Evolutionary conservation across 106 monocot genomes (phyloP), one percentile per base, ranked within the genome.

Genomic region (Apostasia ramifera): DNA sequence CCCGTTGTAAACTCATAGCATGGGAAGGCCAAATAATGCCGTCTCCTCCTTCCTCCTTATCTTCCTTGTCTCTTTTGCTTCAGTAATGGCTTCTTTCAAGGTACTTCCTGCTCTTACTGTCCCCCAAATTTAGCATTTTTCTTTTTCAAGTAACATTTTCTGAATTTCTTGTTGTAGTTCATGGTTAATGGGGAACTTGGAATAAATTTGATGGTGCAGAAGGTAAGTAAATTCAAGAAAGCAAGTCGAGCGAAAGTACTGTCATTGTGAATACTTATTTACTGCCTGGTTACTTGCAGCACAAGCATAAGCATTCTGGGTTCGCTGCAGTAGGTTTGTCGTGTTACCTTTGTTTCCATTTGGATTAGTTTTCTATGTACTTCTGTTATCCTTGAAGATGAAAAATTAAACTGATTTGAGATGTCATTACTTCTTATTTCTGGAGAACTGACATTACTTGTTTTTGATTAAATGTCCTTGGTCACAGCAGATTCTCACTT

Each of bases 231-330:
- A 57, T 1, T 15, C 26, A 56, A 26, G 13, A 15, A 56, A 0
- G 55, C 13, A 56, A 56, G 13, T 56, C 5, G 55, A 4, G 4
- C 26, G 2, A 56, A 4, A 3, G 13, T 56, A 1, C 55, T 4
- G 3, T 13, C 4, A 4, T 4, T n/a, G 5, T 7, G 8, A 39
- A 40, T 59, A 8, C 59, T 59, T 59, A 59, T 38, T 12, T 5
- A 15, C 37, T 58, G 38, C 58, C 38, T 1, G 6, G 37, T 59
- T 59, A 59, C 1, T 59, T 59, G 59, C 59, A 59, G 59, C 59
- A 59, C 2, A 40, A 59, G 59, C 59, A 59, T 14, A 50, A 40
- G 51, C 67, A 67, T 67, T 50, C 48, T 67, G 67, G 67, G 10
- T 49, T 67, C 67, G n/a, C 50, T 67, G 52, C 67, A 51, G 13